Base-by-base conservation (phyloP, 495 filamentous ascomycete genomes). In the Mycothermus thermophilus region DNA sequence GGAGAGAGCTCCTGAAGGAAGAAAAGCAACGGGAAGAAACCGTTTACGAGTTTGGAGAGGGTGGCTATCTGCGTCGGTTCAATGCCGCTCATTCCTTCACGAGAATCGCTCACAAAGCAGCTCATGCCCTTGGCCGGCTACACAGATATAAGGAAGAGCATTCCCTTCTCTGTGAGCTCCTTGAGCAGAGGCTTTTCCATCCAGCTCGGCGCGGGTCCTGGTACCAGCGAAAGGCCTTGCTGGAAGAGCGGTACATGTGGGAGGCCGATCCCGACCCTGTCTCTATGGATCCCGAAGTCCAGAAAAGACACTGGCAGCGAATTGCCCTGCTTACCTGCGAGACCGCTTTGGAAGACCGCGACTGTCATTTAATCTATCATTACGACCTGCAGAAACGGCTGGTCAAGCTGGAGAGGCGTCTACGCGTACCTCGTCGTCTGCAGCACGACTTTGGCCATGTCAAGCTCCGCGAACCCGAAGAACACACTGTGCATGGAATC, bases 231-330 rank as follows among this genome's bases (percentile, higher is more conserved):
- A 94, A 87, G 59, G 90, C 90, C 1, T 59, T 97, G 5, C 54
- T 97, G 12, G 90, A 97, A 59, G 90, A 97, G 56, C 84, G 87
- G 43, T 96, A 97, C 50, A 87, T 95, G 82, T 66, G 71, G 52
- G 63, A 66, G 1, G 48, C 81, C 3, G 69, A 64, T 1, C 61
- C 74, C 0, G 48, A 54, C 1, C 58, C 53, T 1, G 36, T 48
- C 3, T 52, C 51, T 13, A 26, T 38, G 9, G 48, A 57, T 30
- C 23, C 38, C 7, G 64, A 66, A 8, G 44, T 51, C 13, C 78
- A 79, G 44, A 86, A 79, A 55, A 88, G 81, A 51, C 66, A 82
- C 44, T 97, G 88, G 88, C 80, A 76, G 52, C 67, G 75, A 33
- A 65, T 79, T 27, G 82, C 90, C 1, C 59, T 83, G 9, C 60